Evolutionary conservation across 345 rosid species (phyloP), one percentile per base, ranked within the genome.

Genomic region (Hibiscus syriacus): DNA sequence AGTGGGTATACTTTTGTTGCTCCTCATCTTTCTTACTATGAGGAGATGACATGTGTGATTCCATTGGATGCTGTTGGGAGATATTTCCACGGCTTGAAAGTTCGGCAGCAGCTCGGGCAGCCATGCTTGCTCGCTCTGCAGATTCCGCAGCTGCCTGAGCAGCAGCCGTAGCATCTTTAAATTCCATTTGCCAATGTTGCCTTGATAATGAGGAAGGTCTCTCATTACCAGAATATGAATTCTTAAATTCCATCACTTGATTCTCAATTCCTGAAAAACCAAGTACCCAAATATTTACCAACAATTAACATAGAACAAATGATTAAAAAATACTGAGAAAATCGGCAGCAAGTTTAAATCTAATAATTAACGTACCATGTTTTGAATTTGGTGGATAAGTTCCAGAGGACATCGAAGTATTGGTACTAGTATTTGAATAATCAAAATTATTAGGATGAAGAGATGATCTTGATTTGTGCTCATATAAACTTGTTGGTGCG

Each of bases 121-220:
- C 99, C 80, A 89, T 81, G 76, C 96, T 89, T 4, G 99, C 97
- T 78, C 82, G 85, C 80, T 94, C 99, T 30, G 97, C 99, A 75
- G 99, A 86, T 77, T 94, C 96, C 68, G 96, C 99, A 59, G 99
- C 99, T 50, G 88, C 93, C 71, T 77, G 95, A 32, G 97, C 97
- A 74, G 99, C 99, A 77, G 83, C 59, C 4, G 96, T 84, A 53
- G 97, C 96, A 83, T 91, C 96, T 75, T 65, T 80, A 69, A 91
- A 94, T 77, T 86, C 86, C 78, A 83, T 87, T 64, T 83, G 81
- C 87, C 91, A 87, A 48, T 76, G 74, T 29, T 73, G 84, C 60
- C 75, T 60, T 6, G 77, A 77, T 8, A 66, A 38, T 26, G 73
- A 70, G 61, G 72, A 73, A 64, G 68, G 36, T 54, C 68, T 71